Evolutionary conservation across 2,329 filamentous ascomycete genomes (phyloP), one percentile per base, ranked within the genome.

Genomic region (Akanthomyces dipterigenus): DNA sequence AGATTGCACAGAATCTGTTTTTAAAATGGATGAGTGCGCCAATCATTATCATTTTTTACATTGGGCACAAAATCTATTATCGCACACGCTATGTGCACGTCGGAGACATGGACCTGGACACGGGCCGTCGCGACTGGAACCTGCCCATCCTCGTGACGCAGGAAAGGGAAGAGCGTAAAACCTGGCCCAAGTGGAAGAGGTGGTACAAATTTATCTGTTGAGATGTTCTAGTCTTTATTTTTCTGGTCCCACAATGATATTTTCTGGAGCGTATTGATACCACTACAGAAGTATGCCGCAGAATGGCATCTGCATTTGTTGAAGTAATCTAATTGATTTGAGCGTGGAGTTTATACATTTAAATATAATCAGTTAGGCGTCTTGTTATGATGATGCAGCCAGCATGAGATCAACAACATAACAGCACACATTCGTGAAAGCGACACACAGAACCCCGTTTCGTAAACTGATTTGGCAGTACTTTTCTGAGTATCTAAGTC

Each of bases 91-190:
- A 91, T 62, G 81, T 96, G 48, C 79, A 82, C 20, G 75, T 82
- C 38, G 78, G 81, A 55, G 88, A 96, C 64, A 96, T 97, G 87
- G 93, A 97, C 74, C 76, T 97, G 64, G 84, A 88, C 63, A 96
- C 92, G 0, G 93, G 93, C 2, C 85, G 92, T 31, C 81, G 93
- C 28, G 91, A 96, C 70, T 83, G 97, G 62, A 93, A 96, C 71
- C 76, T 97, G 49, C 85, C 87, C 31, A 84, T 89, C 63, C 76
- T 98, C 55, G 79, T 96, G 55, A 87, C 87, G 46, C 89, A 96
- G 72, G 93, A 97, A 78, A 77, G 81, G 43, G 88, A 89, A 57
- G 92, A 97, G 77, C 80, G 81, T 68, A 82, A 80, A 36, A 71
- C 74, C 5, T 93, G 90, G 90, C 89, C 90, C 0, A 75, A 67